Evolutionary conservation across 2,329 filamentous ascomycete species (phyloP).

Genomic region (Pyrenochaeta sp.): DNA sequence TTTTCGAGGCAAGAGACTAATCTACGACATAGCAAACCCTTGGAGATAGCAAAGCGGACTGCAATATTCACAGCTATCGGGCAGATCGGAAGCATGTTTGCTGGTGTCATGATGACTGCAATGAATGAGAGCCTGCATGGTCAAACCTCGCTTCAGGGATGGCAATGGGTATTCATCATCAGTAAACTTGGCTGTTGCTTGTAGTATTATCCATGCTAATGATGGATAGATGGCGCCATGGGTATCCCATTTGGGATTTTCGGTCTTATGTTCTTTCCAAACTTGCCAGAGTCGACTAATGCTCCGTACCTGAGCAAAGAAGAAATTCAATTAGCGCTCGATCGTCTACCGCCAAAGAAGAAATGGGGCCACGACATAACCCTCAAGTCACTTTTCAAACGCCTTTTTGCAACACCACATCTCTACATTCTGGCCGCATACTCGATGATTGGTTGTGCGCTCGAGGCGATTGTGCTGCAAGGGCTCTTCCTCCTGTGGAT

Average conservation of each 20-base stretch:
- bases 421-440: conserved; percentile 53
- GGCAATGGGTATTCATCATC: conserved; percentile 43
- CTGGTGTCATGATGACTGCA: conserved; percentile 45
- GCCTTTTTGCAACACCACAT: conserved; percentile 31
- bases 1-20: background rate
- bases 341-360: conserved; percentile 34
- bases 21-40: conserved; percentile 23
- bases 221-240: conserved; percentile 34
- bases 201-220: conserved; percentile 5
- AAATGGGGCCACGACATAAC: conserved; percentile 36
- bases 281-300: conserved; percentile 36
- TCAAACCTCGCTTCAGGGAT: conserved; percentile 29
- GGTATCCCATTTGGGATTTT: conserved; percentile 41
- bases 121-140: conserved; percentile 37
- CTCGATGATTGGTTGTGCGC: conserved; percentile 46
- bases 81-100: conserved; percentile 43
- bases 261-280: conserved; percentile 37
- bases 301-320: conserved; percentile 33
- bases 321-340: conserved; percentile 35
- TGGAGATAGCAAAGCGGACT: conserved; percentile 40
- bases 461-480: conserved; percentile 46
- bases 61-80: conserved; percentile 42
- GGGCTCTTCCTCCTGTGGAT: conserved; percentile 38
- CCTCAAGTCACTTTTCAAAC: conserved; percentile 30
- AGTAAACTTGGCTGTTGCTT: conserved; percentile 9